A percentile compares a stretch with the other conserved stretches of the same genome.
These are phyloP conservation scores for Entophlyctis helioformis DNA, from an alignment of 192 early-diverging fungal genomes.

Conservation along the genomic window DNA sequence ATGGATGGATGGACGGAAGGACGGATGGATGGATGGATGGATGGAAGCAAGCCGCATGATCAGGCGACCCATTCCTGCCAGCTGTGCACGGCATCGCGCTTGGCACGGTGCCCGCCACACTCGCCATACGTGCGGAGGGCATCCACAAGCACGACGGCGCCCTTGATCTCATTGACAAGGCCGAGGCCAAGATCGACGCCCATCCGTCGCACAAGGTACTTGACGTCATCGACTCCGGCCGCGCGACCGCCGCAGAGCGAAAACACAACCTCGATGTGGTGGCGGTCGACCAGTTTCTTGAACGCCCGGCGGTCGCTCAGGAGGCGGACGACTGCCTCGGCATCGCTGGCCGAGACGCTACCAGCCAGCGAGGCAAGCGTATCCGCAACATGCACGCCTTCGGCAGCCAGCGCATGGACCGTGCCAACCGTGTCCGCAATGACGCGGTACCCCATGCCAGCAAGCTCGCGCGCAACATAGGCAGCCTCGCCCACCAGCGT, in stretches of 20 bases:
- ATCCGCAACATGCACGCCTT: not conserved
- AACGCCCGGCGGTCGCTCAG: constrained; percentile 22
- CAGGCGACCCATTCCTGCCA: constrained; percentile 25
- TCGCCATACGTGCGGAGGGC: constrained; percentile 28
- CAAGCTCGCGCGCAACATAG: constrained; percentile 56
- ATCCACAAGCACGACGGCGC: constrained; percentile 31
- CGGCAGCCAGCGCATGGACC: constrained; percentile 24
- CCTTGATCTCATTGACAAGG: constrained; percentile 39
- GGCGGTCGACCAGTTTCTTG: constrained; percentile 13
- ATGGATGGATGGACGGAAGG: too few relatives aligned
- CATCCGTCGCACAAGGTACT: constrained; percentile 29
- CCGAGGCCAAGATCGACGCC: constrained; percentile 41
- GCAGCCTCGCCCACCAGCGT: constrained; percentile 57
- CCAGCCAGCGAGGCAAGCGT: not conserved
- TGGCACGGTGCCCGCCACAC: constrained; percentile 6
- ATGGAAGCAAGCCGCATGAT: not conserved
- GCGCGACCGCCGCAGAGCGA: constrained; percentile 23
- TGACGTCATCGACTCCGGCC: constrained; percentile 11
- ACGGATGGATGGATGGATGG: not conserved
- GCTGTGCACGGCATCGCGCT: constrained; percentile 23
- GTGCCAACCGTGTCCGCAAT: constrained; percentile 55
- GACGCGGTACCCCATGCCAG: constrained; percentile 53
- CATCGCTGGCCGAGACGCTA: constrained; percentile 1
- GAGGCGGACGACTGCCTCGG: constrained; percentile 3
- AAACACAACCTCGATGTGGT: constrained; percentile 30